A percentile compares a stretch with the other conserved stretches of the same genome.
These are phyloP conservation scores for Stephania japonica DNA, from an alignment of 164 flowering plant species.

Conservation along the genomic window DNA sequence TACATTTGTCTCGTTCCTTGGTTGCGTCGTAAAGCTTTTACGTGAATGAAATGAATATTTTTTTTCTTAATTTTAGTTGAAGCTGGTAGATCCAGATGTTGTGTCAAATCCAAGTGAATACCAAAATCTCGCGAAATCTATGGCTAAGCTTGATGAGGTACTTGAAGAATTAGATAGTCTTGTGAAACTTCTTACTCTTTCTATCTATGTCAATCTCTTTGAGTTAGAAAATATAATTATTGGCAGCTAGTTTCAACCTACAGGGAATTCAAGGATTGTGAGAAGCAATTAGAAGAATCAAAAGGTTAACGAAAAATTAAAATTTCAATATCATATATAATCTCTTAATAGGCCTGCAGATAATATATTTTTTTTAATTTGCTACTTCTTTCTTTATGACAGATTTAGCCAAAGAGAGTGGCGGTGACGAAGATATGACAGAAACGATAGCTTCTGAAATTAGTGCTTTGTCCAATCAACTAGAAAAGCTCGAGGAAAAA, in stretches of 20 bases:
- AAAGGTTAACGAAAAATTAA: constrained; percentile 56
- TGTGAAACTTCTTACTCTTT: no score
- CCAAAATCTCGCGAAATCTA: constrained; percentile 84
- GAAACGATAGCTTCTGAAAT: constrained; percentile 85
- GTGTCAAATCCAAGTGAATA: constrained; percentile 87
- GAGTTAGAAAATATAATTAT: no score
- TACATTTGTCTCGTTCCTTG: neutral
- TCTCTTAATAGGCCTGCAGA: neutral
- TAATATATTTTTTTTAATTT: neutral
- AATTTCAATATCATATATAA: neutral
- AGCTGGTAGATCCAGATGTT: constrained; percentile 92
- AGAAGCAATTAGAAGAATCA: no score
- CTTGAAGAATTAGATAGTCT: no score
- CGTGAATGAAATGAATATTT: neutral
- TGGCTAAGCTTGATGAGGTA: constrained; percentile 93
- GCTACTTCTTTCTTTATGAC: constrained; percentile 14
- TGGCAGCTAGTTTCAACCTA: no score
- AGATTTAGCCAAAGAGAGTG: constrained; percentile 77
- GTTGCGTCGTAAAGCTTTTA: neutral
- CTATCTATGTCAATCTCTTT: no score
- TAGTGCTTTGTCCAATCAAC: constrained; percentile 47
- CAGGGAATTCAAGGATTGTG: no score
- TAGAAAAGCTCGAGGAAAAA: constrained; percentile 66
- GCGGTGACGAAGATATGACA: constrained; percentile 77
- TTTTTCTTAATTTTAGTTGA: constrained; percentile 42